These are phyloP conservation scores for Litchi chinensis DNA, from an alignment of 345 rosid species.

Conservation along the genomic window DNA sequence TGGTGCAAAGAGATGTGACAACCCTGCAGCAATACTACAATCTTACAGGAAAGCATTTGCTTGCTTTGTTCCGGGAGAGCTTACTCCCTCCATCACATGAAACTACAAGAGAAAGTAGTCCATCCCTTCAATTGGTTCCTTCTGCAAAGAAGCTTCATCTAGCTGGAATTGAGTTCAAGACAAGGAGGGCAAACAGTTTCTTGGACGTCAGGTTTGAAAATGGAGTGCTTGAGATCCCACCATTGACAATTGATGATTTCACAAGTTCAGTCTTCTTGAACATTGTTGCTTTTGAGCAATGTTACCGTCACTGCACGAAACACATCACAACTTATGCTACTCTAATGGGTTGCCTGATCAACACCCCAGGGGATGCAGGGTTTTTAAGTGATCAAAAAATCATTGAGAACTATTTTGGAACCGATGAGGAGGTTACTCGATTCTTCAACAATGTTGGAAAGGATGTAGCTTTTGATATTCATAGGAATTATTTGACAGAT, in stretches of 20 bases:
- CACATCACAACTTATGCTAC: slow-evolving; percentile 52
- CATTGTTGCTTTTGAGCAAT: slow-evolving; percentile 58
- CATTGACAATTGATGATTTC: slow-evolving; percentile 44
- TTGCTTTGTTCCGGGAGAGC: slow-evolving; percentile 53
- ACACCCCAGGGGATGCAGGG: slow-evolving; percentile 46
- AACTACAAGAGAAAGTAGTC: not conserved
- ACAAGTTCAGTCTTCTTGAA: slow-evolving; percentile 46
- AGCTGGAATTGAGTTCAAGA: slow-evolving; percentile 43
- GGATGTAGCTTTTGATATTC: slow-evolving; percentile 48
- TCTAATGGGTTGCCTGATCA: slow-evolving; percentile 59
- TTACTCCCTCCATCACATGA: slow-evolving; percentile 33
- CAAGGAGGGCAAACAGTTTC: slow-evolving; percentile 39
- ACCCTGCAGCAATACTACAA: slow-evolving; percentile 26
- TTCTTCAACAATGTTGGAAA: slow-evolving; percentile 55
- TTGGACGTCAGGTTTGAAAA: slow-evolving; percentile 46
- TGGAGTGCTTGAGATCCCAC: slow-evolving; percentile 55
- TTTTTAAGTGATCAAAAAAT: slow-evolving; percentile 46
- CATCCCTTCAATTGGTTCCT: slow-evolving; percentile 35
- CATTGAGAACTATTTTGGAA: slow-evolving; percentile 57
- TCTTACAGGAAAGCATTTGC: slow-evolving; percentile 43
- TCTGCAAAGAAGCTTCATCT: slow-evolving; percentile 50
- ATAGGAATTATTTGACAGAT: slow-evolving; percentile 37
- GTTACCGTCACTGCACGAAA: slow-evolving; percentile 43
- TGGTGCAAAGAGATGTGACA: slow-evolving; percentile 30
- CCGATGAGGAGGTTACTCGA: slow-evolving; percentile 43